phyloP scores from a whole-genome alignment of 768 basidiomycete genomes.

The Russula virescens region DNA sequence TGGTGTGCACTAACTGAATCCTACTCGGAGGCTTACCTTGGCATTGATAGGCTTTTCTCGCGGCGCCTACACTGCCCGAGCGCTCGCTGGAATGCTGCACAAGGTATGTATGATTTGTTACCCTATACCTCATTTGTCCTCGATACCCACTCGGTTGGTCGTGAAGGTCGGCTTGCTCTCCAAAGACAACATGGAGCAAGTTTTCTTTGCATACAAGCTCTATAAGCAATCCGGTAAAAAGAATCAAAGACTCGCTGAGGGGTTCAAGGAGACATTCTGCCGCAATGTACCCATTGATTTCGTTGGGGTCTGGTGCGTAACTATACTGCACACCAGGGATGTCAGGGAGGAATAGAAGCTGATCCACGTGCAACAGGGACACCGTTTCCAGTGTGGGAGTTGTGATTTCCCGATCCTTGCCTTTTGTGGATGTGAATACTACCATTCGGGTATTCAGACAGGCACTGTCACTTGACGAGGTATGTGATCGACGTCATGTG shows the following conservation, averaged over 20 bases:
- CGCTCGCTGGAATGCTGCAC: conserved; percentile 67
- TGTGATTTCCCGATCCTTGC: conserved; percentile 50
- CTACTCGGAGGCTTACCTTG: background rate
- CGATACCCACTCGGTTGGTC: background rate
- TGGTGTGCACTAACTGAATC: conserved; percentile 13
- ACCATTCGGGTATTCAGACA: conserved; percentile 70
- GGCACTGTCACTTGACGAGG: conserved; percentile 74
- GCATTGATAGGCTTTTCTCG: conserved; percentile 64
- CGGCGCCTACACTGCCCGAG: conserved; percentile 60
- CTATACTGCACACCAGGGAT: no score
- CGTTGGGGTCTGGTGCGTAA: conserved; percentile 64
- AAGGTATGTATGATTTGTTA: conserved; percentile 40
- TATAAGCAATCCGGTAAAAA: conserved; percentile 50
- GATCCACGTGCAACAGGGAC: no score
- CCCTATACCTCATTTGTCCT: background rate
- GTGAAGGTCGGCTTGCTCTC: conserved; percentile 64
- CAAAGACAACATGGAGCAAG: conserved; percentile 59
- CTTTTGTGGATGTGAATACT: conserved; percentile 59
- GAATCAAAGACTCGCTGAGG: conserved; percentile 44
- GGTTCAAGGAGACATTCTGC: conserved; percentile 71
- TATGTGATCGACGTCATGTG: conserved; percentile 28
- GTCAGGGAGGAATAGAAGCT: no score
- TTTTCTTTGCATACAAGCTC: conserved; percentile 70
- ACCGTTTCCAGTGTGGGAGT: conserved; percentile 51
- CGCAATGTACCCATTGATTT: conserved; percentile 65